Conservation (phyloP, 2,329 filamentous ascomycete species). For the Biscogniauxia mediterranea region DNA sequence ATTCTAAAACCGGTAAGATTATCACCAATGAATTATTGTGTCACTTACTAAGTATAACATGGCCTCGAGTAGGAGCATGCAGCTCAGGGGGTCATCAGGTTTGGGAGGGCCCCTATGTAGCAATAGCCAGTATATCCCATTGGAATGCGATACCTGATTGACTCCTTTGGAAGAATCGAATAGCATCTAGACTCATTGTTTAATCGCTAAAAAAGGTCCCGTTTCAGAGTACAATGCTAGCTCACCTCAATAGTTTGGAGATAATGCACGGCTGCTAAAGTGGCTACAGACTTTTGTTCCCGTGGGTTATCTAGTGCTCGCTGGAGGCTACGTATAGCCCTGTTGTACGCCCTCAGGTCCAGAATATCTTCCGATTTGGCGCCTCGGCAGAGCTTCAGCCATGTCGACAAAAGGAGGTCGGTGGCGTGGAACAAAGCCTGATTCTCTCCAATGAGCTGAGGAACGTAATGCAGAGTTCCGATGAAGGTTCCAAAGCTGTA, state of each 20-base stretch:
- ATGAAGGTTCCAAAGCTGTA: slow-evolving; percentile 12
- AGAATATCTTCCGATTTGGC: slow-evolving; percentile 4
- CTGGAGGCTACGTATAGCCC: slow-evolving; percentile 14
- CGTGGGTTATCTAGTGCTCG: slow-evolving; percentile 8
- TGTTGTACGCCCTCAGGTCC: slow-evolving; percentile 10
- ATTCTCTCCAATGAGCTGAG: slow-evolving; percentile 8
- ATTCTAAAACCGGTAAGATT: too few species aligned
- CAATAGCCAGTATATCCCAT: slow-evolving; percentile 14
- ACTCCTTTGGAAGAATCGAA: slow-evolving; percentile 10
- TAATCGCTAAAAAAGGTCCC: neutral
- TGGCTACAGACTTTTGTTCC: slow-evolving; percentile 10
- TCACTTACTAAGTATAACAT: slow-evolving; percentile 11
- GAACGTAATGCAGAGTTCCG: slow-evolving; percentile 7
- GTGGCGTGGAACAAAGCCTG: slow-evolving; percentile 14
- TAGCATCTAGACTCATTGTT: slow-evolving; percentile 2
- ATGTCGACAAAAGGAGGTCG: slow-evolving; percentile 12
- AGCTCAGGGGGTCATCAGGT: slow-evolving; percentile 9
- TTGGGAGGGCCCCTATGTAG: slow-evolving; percentile 12
- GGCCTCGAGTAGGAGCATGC: slow-evolving; percentile 11
- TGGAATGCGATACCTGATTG: slow-evolving; percentile 14
- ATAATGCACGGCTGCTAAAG: slow-evolving; percentile 13
- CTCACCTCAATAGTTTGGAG: slow-evolving; percentile 12
- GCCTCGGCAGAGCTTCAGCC: slow-evolving; percentile 13
- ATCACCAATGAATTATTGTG: too few species aligned
- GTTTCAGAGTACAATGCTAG: neutral